Conservation (phyloP, 805 yeast genomes). For the Starmerella kuoi region DNA sequence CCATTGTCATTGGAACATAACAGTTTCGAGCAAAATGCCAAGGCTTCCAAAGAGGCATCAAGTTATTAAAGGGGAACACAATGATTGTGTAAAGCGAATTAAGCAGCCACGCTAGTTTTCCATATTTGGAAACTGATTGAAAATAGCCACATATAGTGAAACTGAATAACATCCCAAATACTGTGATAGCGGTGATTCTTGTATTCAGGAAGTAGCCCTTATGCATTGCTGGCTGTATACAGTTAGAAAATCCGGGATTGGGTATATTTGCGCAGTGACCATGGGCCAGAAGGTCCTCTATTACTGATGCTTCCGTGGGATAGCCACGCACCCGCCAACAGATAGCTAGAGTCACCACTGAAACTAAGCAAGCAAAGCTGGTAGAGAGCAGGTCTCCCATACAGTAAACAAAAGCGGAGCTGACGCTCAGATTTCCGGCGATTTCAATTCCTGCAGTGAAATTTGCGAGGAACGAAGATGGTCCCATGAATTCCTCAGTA, state of each 20-base stretch:
- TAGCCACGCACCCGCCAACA: conserved; percentile 22
- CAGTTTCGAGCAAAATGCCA: conserved; percentile 18
- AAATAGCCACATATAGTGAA: conserved; percentile 17
- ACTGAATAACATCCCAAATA: conserved; percentile 22
- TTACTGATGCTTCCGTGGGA: conserved; percentile 13
- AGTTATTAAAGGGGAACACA: conserved; percentile 17
- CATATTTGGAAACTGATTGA: conserved; percentile 16
- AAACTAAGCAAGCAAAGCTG: conserved; percentile 16
- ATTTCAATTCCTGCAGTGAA: conserved; percentile 23
- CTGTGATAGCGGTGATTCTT: conserved; percentile 19
- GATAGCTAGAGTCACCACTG: conserved; percentile 23
- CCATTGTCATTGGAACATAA: conserved; percentile 24
- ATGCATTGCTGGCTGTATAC: conserved; percentile 19
- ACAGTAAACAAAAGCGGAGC: conserved; percentile 16
- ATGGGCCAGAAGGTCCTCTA: conserved; percentile 8
- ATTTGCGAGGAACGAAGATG: conserved; percentile 21
- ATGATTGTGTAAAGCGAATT: conserved; percentile 22
- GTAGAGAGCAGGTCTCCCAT: conserved; percentile 15
- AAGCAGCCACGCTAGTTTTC: conserved; percentile 22
- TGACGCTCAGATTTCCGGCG: conserved; percentile 23
- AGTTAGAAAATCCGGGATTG: conserved; percentile 8
- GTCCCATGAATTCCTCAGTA: conserved; percentile 23
- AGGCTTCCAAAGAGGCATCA: conserved; percentile 24
- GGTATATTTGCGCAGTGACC: conserved; percentile 21
- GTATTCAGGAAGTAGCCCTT: conserved; percentile 22